Evolutionary conservation across 345 rosid species (phyloP).

Genomic region (Aegle marmelos): DNA sequence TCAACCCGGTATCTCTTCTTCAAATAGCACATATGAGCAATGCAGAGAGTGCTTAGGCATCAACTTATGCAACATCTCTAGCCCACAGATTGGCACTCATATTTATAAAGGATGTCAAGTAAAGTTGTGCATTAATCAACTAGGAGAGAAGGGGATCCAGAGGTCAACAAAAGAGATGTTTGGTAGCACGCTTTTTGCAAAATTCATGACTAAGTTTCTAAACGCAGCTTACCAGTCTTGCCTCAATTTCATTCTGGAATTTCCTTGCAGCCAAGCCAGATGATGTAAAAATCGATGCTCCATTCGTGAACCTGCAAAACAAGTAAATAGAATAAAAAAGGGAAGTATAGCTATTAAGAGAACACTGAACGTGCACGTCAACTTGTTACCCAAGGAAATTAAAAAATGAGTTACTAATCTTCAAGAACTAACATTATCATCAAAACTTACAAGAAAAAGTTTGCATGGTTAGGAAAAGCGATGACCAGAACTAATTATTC

Average conservation of each 20-base stretch:
- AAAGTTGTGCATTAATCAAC: background rate
- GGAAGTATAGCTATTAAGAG: background rate
- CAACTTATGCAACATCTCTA: background rate
- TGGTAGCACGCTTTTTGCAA: background rate
- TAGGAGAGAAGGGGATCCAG: slow-evolving; percentile 4
- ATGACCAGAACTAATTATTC: slow-evolving; percentile 3
- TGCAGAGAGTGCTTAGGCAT: background rate
- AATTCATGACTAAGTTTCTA: background rate
- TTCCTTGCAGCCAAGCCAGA: slow-evolving; percentile 42
- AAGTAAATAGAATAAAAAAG: background rate
- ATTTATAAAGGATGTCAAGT: background rate
- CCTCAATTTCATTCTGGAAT: slow-evolving; percentile 42
- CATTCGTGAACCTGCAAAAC: slow-evolving; percentile 31
- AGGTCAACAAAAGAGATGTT: background rate
- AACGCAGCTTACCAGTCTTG: slow-evolving; percentile 32
- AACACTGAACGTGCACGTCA: background rate
- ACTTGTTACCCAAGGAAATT: background rate
- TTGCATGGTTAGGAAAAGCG: background rate
- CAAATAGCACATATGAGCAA: background rate
- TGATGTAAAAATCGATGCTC: slow-evolving; percentile 42
- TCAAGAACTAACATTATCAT: background rate
- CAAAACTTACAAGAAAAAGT: background rate
- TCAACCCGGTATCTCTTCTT: background rate
- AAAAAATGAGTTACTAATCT: background rate
- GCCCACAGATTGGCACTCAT: background rate